A percentile compares a stretch with the other conserved stretches of the same genome.
phyloP scores from a whole-genome alignment of 2,329 filamentous ascomycete genomes.

The Westerdykella ornata region DNA sequence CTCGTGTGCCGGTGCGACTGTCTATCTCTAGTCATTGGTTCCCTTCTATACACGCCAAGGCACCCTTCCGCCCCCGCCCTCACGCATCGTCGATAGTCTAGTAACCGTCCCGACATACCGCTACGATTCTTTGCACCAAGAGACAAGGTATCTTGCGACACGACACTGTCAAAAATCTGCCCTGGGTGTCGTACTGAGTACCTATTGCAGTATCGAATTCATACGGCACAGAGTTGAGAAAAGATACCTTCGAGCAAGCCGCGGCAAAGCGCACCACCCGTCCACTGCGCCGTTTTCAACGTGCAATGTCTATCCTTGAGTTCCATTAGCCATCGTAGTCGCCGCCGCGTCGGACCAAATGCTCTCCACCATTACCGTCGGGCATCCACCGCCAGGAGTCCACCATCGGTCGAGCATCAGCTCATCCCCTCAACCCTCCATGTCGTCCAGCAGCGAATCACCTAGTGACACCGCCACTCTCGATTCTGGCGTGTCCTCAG shows the following conservation, averaged over 20 bases:
- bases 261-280: conserved; percentile 1
- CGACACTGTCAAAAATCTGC: too few relatives aligned
- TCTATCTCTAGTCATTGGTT: conserved; percentile 18
- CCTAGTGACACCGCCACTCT: conserved; percentile 34
- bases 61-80: conserved; percentile 28
- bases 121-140: too few relatives aligned
- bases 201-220: too few relatives aligned
- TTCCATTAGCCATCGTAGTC: conserved; percentile 15
- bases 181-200: too few relatives aligned
- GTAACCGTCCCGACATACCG: too few relatives aligned
- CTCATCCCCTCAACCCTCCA: conserved; percentile 37
- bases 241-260: too few relatives aligned
- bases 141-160: too few relatives aligned
- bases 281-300: conserved; percentile 5
- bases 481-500: conserved; percentile 19
- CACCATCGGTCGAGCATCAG: conserved; percentile 35
- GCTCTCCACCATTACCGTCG: conserved; percentile 32
- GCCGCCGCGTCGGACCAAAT: conserved; percentile 22
- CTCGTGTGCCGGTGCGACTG: not conserved
- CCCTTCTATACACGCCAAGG: conserved; percentile 30
- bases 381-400: conserved; percentile 29
- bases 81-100: too few relatives aligned
- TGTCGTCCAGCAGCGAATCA: conserved; percentile 38
- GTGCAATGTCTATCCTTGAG: conserved; percentile 22
- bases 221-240: too few relatives aligned